Evolutionary conservation across 805 yeast species (phyloP), one percentile per base, ranked within the genome.

Genomic region (Dipodascus albidus): DNA sequence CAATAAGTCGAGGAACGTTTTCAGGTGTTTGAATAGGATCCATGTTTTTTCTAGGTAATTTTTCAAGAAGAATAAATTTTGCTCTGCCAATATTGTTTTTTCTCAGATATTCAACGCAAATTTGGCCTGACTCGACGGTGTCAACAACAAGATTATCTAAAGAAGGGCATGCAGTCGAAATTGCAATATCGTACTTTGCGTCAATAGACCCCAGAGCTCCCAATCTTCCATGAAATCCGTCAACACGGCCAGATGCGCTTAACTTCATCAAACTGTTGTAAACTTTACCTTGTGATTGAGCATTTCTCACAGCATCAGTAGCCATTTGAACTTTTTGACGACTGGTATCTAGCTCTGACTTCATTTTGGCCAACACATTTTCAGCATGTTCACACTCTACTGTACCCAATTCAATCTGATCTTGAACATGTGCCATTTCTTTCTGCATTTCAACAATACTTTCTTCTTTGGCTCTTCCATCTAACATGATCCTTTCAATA

Each of bases 201-300:
- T 88, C 96, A 58, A 93, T 93, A 1, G 78, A 76, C n/a, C 96
- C 99, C 48, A 93, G 71, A 60, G 88, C 95, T 17, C 99, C 99
- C 15, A 93, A 70, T 57, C 96, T 74, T 0, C 98, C 99, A 64
- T 87, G 76, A 60, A 91, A 87, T 0, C 98, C 99, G 3, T 72
- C 71, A 22, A 95, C 78, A 60, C 96, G 76, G 3, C 97, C 97
- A 2, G 93, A 77, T 53, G 82, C 81, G 54, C 83, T 83, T 41
- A 93, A 69, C 57, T 84, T 78, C 54, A 74, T 71, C 53, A 93
- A 74, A 15, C 89, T 85, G 0, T 81, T 64, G 19, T 89, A 72
- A 2, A 93, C 95, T 55, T 81, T 78, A 60, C 79, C 86, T 62
- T 84, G 87, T 56, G 86, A 83, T 60, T 85, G 83, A 15, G 72